Evolutionary conservation across 257 asterid genomes (phyloP), one percentile per base, ranked within the genome.

Genomic region (Prunella vulgaris): DNA sequence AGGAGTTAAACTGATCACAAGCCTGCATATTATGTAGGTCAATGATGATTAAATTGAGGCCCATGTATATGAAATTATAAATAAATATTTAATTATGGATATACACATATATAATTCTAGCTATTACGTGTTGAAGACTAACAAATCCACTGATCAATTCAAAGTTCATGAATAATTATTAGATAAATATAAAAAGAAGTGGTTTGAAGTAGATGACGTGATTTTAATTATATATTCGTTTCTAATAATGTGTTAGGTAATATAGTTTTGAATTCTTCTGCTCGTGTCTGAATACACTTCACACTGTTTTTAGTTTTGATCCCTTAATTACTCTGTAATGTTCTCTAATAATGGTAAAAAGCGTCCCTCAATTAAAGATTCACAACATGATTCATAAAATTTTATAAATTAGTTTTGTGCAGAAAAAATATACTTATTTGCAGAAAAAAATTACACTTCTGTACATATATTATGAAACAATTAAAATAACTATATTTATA

Each of bases 21-120:
- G 25, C 38, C 66, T 30, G 71, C 38, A 46, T 32, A 3, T 32
- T 1, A 25, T 28, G 63, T 18, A 35, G 54, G 64, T 64, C 72
- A 69, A 70, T 57, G 42, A 76, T 69, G 48, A 32, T 64, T 22
- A n/a, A 12, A 6, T 14, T 14, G 66, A 66, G 66, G 27, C 77
- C 60, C 66, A 13, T 8, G 3, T 15, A 24, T 15, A 24, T 5
- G 15, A 3, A 54, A 18, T 18, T 15, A n/a, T n/a, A n/a, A n/a
- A n/a, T 48, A 17, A 64, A 64, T 17, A 7, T 7, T 56, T 63
- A 33, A 46, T 64, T 10, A 48, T 38, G 38, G 5, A 27, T 32
- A 18, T 18, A 38, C 6, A 10, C 5, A 48, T 66, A 24, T 13
- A 52, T 53, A 64, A 58, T 58, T 27, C 9, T 20, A n/a, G n/a